Base-by-base conservation (phyloP, 78 protist genomes). In the Isochrysis galbana region DNA sequence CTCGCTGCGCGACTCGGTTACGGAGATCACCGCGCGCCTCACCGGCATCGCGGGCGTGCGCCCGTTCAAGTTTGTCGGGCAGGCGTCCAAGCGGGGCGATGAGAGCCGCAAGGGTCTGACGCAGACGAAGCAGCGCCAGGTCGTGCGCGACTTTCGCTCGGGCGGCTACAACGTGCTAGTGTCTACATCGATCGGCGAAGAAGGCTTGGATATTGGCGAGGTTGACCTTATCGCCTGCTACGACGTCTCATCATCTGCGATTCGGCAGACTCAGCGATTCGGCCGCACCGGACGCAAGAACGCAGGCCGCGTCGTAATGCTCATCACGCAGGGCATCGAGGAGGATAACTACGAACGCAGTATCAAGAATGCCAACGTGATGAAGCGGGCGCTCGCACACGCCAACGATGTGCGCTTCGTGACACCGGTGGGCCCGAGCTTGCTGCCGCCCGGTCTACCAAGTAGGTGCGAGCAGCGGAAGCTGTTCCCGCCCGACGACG, bases 261-360 rank as follows among this genome's bases (percentile, higher is more conserved):
- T 91, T 1, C 94, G 98, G n/a, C 45, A 51, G 26, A 93, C 96
- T 19, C 99, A 98, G 95, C 93, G 99, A 19, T 89, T 95, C 91
- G 99, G 99, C 19, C 93, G 99, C 39, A 98, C 99, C 0, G 99
- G 99, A 21, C 90, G 99, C 41, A 54, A 70, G 38, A 55, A 93
- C 19, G 69, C 0, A 42, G 98, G 95, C 42, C 4, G 55, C 41
- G 83, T 45, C 39, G 48, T 91, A 26, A 19, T 38, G 41, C 77
- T 91, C 38, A 67, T 90, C 42, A 90, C 67, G 25, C 72, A 0
- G 22, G 89, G 89, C 48, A 22, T 5, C 45, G 93, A 90, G 47
- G 93, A 11, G 44, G 54, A 25, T 0, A 1, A 2, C 42, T 70
- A 90, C 69, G 19, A 17, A 74, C 48, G 67, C 54, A 2, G 25